Evolutionary conservation across 192 early-diverging fungal genomes (phyloP).

Genomic region (Coemansia sp.): DNA sequence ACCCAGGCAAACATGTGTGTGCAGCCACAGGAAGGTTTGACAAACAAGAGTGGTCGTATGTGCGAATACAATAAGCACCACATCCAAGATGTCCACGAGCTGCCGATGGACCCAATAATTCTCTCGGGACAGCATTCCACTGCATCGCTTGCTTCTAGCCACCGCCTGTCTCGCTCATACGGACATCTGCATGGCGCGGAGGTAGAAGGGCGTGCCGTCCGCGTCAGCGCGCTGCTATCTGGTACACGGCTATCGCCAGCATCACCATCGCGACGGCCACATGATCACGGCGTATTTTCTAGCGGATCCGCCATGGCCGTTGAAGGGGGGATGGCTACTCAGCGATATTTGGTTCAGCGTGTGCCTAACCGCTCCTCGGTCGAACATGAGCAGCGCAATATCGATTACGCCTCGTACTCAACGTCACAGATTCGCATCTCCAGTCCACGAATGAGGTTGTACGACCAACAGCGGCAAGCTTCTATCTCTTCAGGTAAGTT

Average conservation of each 20-base stretch:
- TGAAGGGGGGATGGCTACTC: conserved; percentile 24
- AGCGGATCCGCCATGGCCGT: conserved; percentile 9
- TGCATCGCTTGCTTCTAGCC: conserved; percentile 13
- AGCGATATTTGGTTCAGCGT: conserved; percentile 46
- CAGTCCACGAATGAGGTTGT: conserved; percentile 36
- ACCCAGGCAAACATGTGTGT: background rate
- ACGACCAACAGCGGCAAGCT: conserved; percentile 20
- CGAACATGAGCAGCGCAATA: conserved; percentile 12
- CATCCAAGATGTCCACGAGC: conserved; percentile 31
- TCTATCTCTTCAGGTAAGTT: conserved; percentile 36
- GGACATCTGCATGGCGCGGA: conserved; percentile 21
- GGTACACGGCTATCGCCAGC: conserved; percentile 29
- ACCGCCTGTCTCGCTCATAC: conserved; percentile 20
- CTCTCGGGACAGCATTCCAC: conserved; percentile 14
- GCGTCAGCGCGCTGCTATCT: conserved; percentile 44
- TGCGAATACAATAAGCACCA: conserved; percentile 42
- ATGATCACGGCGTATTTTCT: conserved; percentile 18
- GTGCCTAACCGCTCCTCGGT: conserved; percentile 9
- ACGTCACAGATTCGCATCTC: conserved; percentile 42
- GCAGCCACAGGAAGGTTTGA: conserved; percentile 7
- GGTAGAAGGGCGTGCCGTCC: conserved; percentile 41
- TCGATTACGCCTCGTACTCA: conserved; percentile 13
- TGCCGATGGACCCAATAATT: conserved; percentile 25
- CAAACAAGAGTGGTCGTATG: conserved; percentile 8
- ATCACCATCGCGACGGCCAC: conserved; percentile 12